Base-by-base conservation (phyloP, 2,329 filamentous ascomycete species). In the Immersiporthe knoxdaviesiana region DNA sequence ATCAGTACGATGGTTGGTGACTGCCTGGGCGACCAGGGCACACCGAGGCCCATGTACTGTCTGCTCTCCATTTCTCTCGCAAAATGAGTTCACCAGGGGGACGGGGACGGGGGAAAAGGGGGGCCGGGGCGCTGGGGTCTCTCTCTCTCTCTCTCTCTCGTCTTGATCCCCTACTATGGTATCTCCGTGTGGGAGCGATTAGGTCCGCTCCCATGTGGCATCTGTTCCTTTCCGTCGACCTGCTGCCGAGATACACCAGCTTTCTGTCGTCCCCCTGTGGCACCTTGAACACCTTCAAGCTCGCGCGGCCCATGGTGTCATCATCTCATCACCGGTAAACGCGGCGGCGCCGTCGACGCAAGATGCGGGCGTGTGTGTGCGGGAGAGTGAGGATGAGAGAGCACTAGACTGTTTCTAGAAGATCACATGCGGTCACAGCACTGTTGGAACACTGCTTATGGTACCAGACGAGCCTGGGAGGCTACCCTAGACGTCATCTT, bases 371-470 rank as follows among this genome's bases (percentile, higher is more conserved):
- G 65, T 27, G 32, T 18, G 27, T 61, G 54, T 44, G 65, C 65
- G 61, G 58, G 24, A 63, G 47, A 21, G 41, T 44, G 59, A n/a
- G 21, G 27, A 16, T 41, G 39, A 54, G 56, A 54, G 56, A 56
- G 62, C 67, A 61, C 67, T 64, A 66, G 63, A 62, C 47, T 69
- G 58, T 32, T 68, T 69, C 67, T 66, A 63, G 63, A 69, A 69
- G 47, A 62, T 63, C 63, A 66, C 56, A 66, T 66, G 67, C 61
- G 44, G 63, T 50, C 35, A 41, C 61, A 50, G 67, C 63, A 24
- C 27, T 65, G 60, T 66, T 30, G 18, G 63, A 62, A 50, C 37
- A 47, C 56, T 62, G n/a, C n/a, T n/a, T n/a, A 66, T 56, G 63
- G 21, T 52, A 54, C 47, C 21, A 62, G 24, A 66, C 63, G 21